Evolutionary conservation across 2,329 filamentous ascomycete genomes (phyloP).

Genomic region (Fusarium sp.): DNA sequence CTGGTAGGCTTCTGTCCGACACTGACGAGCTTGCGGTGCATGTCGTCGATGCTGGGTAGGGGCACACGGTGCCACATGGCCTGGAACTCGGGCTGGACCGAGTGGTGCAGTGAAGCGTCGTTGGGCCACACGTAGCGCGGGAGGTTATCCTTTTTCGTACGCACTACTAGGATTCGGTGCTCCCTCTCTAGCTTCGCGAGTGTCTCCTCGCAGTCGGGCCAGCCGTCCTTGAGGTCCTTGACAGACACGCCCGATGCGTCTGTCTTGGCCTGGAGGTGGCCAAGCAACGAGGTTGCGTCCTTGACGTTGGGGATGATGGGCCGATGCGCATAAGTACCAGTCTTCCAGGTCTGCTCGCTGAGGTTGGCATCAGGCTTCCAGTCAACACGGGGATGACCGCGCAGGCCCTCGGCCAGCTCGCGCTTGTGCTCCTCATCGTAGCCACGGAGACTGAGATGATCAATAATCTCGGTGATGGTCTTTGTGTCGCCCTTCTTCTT

Average conservation of each 20-base stretch:
- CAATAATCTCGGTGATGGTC: conserved; percentile 77
- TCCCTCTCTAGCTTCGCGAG: conserved; percentile 79
- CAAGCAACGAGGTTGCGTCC: conserved; percentile 77
- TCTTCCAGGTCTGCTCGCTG: conserved; percentile 70
- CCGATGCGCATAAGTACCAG: conserved; percentile 80
- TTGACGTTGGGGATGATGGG: conserved; percentile 83
- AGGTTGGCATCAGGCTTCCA: conserved; percentile 65
- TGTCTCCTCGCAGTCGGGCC: conserved; percentile 81
- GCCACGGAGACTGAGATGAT: conserved; percentile 76
- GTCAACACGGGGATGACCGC: conserved; percentile 66
- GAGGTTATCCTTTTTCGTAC: conserved; percentile 90
- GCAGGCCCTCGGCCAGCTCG: conserved; percentile 72
- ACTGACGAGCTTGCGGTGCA: conserved; percentile 77
- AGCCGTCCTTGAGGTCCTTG: conserved; percentile 94
- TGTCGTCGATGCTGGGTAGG: conserved; percentile 76
- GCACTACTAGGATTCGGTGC: conserved; percentile 82
- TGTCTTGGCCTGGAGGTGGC: conserved; percentile 79
- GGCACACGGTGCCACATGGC: conserved; percentile 82
- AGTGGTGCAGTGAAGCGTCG: conserved; percentile 76
- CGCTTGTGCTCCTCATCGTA: conserved; percentile 68
- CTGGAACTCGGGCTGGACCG: conserved; percentile 83
- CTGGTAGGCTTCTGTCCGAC: conserved; percentile 85
- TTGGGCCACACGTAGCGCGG: conserved; percentile 89
- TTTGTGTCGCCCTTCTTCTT: conserved; percentile 74
- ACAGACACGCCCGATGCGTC: conserved; percentile 83